Evolutionary conservation across 441 rosid genomes (phyloP).

Genomic region (Viola pubescens): DNA sequence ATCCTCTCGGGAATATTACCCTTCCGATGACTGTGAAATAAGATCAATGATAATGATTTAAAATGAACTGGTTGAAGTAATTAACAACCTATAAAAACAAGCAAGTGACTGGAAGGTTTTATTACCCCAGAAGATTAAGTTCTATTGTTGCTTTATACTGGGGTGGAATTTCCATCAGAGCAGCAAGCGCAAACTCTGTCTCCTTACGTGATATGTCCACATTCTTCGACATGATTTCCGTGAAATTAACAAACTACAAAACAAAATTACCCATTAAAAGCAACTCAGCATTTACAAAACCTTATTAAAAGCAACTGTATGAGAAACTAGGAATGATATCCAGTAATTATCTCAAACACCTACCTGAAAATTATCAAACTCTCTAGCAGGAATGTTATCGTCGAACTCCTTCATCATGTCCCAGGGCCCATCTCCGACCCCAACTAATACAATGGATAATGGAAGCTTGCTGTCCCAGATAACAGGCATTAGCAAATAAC

Average conservation of each 20-base stretch:
- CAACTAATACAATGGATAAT: constrained; percentile 84
- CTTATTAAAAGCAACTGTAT: background rate
- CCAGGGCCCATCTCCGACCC: constrained; percentile 99
- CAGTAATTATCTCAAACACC: background rate
- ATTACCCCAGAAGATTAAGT: too few species aligned
- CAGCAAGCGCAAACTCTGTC: constrained; percentile 86
- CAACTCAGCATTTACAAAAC: background rate
- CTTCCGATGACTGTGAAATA: constrained; percentile 33
- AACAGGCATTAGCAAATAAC: constrained; percentile 2
- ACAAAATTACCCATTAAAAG: constrained; percentile 6
- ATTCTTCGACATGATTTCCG: constrained; percentile 74
- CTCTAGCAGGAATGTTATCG: constrained; percentile 86
- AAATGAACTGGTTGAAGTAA: background rate
- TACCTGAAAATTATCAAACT: constrained; percentile 91
- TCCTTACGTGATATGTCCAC: constrained; percentile 46
- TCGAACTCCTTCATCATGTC: constrained; percentile 90
- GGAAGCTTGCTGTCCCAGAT: constrained; percentile 60
- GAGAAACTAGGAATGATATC: constrained; percentile 4
- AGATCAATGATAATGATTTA: background rate
- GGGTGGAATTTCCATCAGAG: constrained; percentile 92
- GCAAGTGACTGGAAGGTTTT: too few species aligned
- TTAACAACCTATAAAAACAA: too few species aligned
- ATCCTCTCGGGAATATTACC: constrained; percentile 52
- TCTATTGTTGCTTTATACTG: constrained; percentile 61
- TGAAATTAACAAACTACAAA: constrained; percentile 83